phyloP scores from a whole-genome alignment of 306 rosid species.

The Sicyos edulis region DNA sequence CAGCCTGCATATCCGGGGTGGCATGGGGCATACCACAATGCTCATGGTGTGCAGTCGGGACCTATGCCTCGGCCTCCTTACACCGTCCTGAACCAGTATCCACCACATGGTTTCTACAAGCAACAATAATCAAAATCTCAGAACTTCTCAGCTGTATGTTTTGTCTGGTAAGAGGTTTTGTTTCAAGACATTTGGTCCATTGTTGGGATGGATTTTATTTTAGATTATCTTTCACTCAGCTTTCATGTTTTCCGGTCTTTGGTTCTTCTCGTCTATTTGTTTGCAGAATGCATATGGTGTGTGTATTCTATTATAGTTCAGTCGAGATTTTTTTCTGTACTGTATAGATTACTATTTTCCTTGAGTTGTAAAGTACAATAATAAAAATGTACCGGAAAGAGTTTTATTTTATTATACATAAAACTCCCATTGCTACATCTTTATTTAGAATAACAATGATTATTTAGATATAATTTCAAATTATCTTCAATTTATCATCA shows the following conservation, averaged over 20 bases:
- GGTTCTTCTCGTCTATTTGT: background rate
- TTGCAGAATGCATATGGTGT: background rate
- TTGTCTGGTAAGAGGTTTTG: background rate
- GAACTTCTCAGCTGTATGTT: background rate
- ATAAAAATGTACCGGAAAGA: background rate
- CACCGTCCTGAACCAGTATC: conserved; percentile 62
- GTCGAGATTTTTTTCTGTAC: background rate
- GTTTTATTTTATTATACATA: background rate
- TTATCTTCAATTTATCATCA: too few relatives aligned
- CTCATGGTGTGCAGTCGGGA: conserved; percentile 60
- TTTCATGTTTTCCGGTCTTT: background rate
- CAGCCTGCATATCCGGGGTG: conserved; percentile 97
- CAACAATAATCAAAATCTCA: conserved; percentile 40
- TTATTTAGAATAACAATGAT: background rate
- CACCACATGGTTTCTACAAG: conserved; percentile 79
- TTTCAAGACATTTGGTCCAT: conserved; percentile 2
- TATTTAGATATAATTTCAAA: too few relatives aligned
- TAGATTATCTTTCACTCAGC: background rate
- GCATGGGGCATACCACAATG: conserved; percentile 83
- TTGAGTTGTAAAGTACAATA: conserved; percentile 8
- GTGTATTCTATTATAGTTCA: conserved; percentile 5
- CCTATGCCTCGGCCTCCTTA: conserved; percentile 82
- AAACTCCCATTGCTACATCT: background rate
- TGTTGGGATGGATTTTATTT: background rate
- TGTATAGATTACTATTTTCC: conserved; percentile 16